Evolutionary conservation across 257 asterid species (phyloP).

Genomic region (Ilex asprella): DNA sequence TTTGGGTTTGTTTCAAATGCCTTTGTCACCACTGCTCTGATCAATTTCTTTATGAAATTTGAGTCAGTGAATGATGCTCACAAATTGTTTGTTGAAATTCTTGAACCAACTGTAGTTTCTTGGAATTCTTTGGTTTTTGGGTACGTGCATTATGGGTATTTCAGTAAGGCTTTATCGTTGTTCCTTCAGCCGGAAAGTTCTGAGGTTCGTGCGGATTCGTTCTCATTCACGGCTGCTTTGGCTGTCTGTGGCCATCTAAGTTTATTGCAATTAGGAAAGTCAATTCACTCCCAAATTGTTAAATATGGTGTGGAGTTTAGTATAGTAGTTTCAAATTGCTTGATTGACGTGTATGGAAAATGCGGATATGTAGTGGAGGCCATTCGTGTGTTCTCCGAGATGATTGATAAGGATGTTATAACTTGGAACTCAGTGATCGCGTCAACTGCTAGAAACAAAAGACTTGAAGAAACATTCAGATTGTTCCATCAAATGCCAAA

Average conservation of each 20-base stretch:
- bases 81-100: slow-evolving; percentile 54
- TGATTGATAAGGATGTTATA: slow-evolving; percentile 41
- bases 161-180: slow-evolving; percentile 39
- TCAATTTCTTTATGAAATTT: slow-evolving; percentile 34
- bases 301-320: slow-evolving; percentile 45
- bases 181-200: slow-evolving; percentile 50
- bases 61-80: slow-evolving; percentile 38
- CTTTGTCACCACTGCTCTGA: slow-evolving; percentile 47
- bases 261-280: slow-evolving; percentile 39
- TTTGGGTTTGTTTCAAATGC: slow-evolving; percentile 38
- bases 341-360: slow-evolving; percentile 80
- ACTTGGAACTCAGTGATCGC: slow-evolving; percentile 79
- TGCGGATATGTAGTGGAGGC: slow-evolving; percentile 51
- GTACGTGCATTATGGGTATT: slow-evolving; percentile 55
- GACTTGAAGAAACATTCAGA: slow-evolving; percentile 43
- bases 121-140: slow-evolving; percentile 89
- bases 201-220: slow-evolving; percentile 46
- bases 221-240: slow-evolving; percentile 63
- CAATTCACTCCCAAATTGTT: slow-evolving; percentile 70
- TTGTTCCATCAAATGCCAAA: slow-evolving; percentile 46
- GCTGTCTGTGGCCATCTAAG: slow-evolving; percentile 63
- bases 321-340: slow-evolving; percentile 38
- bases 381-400: slow-evolving; percentile 28
- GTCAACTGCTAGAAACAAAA: slow-evolving; percentile 65
- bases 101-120: slow-evolving; percentile 62